Evolutionary conservation across 768 basidiomycete genomes (phyloP).

Genomic region (Cyclocybe cylindracea): DNA sequence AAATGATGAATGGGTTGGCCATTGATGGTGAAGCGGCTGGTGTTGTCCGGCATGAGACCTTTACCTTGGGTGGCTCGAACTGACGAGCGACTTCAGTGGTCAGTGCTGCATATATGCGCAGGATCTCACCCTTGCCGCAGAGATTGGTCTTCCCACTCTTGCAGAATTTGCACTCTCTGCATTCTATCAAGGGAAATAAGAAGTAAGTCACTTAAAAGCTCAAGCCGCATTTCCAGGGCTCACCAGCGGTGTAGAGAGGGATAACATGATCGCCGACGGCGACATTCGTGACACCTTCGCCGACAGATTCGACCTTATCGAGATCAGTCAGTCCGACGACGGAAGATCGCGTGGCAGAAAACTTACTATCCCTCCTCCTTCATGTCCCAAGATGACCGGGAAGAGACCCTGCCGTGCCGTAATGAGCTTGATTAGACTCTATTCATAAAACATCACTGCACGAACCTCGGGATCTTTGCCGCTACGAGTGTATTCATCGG

Average conservation of each 20-base stretch:
- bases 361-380: constrained; percentile 87
- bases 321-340: constrained; percentile 9
- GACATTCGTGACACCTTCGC: constrained; percentile 85
- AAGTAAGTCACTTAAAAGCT: background rate
- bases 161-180: constrained; percentile 98
- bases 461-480: constrained; percentile 92
- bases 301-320: constrained; percentile 90
- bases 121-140: constrained; percentile 78
- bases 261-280: constrained; percentile 93
- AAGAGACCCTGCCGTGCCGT: constrained; percentile 67
- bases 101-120: no score
- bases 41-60: constrained; percentile 93
- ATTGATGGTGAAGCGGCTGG: constrained; percentile 84
- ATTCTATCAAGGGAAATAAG: constrained; percentile 53
- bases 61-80: constrained; percentile 93
- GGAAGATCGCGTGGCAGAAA: background rate
- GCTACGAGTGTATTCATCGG: constrained; percentile 96
- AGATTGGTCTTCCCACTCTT: constrained; percentile 98
- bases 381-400: constrained; percentile 93
- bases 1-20: constrained; percentile 91
- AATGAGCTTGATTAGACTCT: constrained; percentile 6
- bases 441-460: background rate
- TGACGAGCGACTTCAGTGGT: constrained; percentile 23
- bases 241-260: constrained; percentile 94
- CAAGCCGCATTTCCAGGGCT: constrained; percentile 16